These are phyloP conservation scores for Acer yangbiense DNA, from an alignment of 345 rosid genomes.

Conservation along the genomic window DNA sequence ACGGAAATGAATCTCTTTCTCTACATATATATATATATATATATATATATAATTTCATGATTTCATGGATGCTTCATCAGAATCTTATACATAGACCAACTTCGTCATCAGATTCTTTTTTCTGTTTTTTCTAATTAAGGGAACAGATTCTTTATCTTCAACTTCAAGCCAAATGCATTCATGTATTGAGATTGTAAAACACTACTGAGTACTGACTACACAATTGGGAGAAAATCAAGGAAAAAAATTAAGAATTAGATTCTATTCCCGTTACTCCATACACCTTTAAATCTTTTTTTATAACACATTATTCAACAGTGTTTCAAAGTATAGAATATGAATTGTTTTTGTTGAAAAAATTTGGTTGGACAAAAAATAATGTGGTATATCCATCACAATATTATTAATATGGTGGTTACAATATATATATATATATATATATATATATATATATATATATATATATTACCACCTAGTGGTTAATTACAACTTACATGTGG, in stretches of 20 bases:
- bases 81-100: not conserved
- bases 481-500: too few relatives aligned
- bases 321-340: not conserved
- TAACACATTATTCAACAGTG: not conserved
- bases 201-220: not conserved
- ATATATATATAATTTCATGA: too few relatives aligned
- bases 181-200: not conserved
- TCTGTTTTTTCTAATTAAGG: not conserved
- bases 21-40: too few relatives aligned
- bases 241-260: not conserved
- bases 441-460: too few relatives aligned
- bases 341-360: too few relatives aligned
- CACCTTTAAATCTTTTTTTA: not conserved
- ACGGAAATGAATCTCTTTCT: too few relatives aligned
- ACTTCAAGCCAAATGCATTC: conserved; percentile 12
- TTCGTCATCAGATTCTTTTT: not conserved
- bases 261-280: not conserved
- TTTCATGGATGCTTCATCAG: not conserved
- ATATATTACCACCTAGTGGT: too few relatives aligned
- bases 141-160: conserved; percentile 18
- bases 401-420: too few relatives aligned
- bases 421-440: too few relatives aligned
- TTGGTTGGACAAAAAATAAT: too few relatives aligned
- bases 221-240: not conserved
- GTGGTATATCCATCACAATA: too few relatives aligned